Evolutionary conservation across 495 filamentous ascomycete genomes (phyloP), one percentile per base, ranked within the genome.

Genomic region (Xanthoparmelia taractica): DNA sequence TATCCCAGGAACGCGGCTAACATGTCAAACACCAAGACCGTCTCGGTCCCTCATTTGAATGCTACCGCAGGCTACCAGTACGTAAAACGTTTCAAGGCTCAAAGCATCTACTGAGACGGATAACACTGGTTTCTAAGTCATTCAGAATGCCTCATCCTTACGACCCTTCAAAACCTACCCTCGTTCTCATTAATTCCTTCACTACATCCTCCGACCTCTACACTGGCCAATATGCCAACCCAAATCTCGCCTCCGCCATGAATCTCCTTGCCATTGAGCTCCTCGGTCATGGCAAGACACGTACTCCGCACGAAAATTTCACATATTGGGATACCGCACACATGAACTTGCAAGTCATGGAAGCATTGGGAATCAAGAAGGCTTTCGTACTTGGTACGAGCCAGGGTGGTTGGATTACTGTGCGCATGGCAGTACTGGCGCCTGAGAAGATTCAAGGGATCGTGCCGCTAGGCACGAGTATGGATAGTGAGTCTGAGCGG

Each of bases 391-490:
- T 87, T 11, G 84, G 85, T 7, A 85, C 83, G 0, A 84, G 80
- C 64, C 85, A 87, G 67, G 85, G 85, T 2, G 84, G 83, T 0
- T 87, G 81, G 82, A 79, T 87, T 15, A 79, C 78, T 0, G 74
- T 76, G 8, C 69, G 80, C 45, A 87, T 87, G 84, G 84, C 82
- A 0, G 58, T 87, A 37, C 63, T 86, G 50, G 77, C 77, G 10
- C 85, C 84, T 1, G 80, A 85, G n/a, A 83, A 81, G 80, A 84
- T 87, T 61, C 58, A 72, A 6, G 85, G 85, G 8, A 74, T 88
- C 29, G 70, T 88, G n/a, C 77, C 78, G 2, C 69, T 87, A 1
- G 85, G 83, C 20, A 86, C 85, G 8, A 85, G 84, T 8, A 77
- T 88, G 72, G 84, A 87, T 66, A 76, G 69, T 65, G 85, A 87